Conservation (phyloP, 2,329 filamentous ascomycete species). For the Hypoxylon sp. region DNA sequence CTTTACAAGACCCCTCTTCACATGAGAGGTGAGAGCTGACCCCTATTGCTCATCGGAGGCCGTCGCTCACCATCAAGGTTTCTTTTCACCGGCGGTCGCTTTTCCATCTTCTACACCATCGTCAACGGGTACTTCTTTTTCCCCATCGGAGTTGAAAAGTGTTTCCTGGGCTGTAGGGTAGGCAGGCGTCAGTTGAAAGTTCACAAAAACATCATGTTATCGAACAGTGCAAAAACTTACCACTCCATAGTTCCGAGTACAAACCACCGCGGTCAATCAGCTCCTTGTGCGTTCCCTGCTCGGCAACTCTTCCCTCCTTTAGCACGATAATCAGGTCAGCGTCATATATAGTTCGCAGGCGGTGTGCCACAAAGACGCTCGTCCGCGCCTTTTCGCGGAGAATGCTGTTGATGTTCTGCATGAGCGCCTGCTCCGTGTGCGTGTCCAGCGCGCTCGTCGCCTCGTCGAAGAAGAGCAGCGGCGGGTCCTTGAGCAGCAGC, state of each 20-base stretch:
- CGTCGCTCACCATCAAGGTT: constrained; percentile 2
- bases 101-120: constrained; percentile 6
- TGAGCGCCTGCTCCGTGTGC: constrained; percentile 89
- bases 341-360: constrained; percentile 92
- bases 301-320: constrained; percentile 84
- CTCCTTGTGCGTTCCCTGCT: constrained; percentile 87
- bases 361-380: constrained; percentile 94
- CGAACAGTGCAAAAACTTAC: constrained; percentile 61
- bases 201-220: background rate
- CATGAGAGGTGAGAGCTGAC: no score
- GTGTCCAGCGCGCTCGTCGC: constrained; percentile 93
- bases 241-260: constrained; percentile 91
- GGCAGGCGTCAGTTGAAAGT: background rate
- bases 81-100: background rate
- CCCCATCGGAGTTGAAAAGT: constrained; percentile 50
- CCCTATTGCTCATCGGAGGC: no score
- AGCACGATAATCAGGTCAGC: constrained; percentile 93
- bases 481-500: constrained; percentile 88
- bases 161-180: constrained; percentile 68
- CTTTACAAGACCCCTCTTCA: background rate
- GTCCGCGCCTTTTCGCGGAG: constrained; percentile 88
- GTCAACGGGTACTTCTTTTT: constrained; percentile 22
- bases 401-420: constrained; percentile 93
- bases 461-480: constrained; percentile 93
- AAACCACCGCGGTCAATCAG: constrained; percentile 82